Conservation (phyloP, 2,329 filamentous ascomycete genomes). For the Cladosporium halotolerans region DNA sequence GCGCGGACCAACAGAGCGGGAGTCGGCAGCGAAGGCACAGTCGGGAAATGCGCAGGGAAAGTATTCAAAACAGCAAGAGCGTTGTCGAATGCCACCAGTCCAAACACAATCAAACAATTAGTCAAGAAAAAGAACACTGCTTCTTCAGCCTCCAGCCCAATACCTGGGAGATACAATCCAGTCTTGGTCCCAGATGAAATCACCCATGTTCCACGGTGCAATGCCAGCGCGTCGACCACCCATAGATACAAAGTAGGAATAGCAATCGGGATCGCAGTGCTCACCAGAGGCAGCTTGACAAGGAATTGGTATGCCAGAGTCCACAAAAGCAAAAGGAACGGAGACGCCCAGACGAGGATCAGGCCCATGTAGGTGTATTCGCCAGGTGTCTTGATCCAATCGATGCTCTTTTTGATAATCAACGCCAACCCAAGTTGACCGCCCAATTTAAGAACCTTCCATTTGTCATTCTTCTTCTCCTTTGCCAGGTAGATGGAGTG, state of each 20-base stretch:
- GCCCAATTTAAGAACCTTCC: constrained; percentile 36
- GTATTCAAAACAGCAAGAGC: constrained; percentile 59
- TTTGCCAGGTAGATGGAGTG: constrained; percentile 48
- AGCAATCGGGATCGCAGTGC: constrained; percentile 54
- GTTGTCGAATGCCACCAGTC: constrained; percentile 63
- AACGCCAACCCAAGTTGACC: constrained; percentile 48
- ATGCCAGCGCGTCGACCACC: constrained; percentile 63
- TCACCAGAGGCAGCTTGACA: constrained; percentile 51
- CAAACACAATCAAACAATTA: constrained; percentile 64
- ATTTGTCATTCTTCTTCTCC: constrained; percentile 33
- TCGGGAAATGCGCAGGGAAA: constrained; percentile 53
- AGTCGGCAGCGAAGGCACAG: constrained; percentile 44
- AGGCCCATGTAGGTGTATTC: constrained; percentile 61
- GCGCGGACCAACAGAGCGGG: constrained; percentile 48
- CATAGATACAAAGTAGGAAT: constrained; percentile 65
- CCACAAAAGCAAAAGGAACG: constrained; percentile 60
- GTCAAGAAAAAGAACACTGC: constrained; percentile 67
- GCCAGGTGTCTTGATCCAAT: constrained; percentile 41
- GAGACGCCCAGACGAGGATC: constrained; percentile 63
- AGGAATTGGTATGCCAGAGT: constrained; percentile 59
- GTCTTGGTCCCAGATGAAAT: constrained; percentile 64
- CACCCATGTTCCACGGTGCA: constrained; percentile 64
- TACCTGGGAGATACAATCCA: constrained; percentile 54
- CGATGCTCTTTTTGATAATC: constrained; percentile 40
- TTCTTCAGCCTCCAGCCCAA: constrained; percentile 63